Conservation (phyloP, 257 asterid species). For the Solanum neorickii region DNA sequence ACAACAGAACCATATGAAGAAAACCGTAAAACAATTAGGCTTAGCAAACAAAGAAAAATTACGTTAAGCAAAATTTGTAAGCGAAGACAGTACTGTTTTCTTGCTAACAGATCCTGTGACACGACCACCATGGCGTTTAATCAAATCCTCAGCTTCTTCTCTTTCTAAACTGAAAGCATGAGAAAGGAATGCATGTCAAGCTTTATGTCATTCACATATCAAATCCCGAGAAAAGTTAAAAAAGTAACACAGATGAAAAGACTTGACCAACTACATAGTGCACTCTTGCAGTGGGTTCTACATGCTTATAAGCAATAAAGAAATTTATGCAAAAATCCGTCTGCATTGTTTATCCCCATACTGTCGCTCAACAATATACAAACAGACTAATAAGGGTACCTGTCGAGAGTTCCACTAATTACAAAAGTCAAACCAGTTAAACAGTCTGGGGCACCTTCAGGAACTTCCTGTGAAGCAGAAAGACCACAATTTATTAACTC, state of each 20-base stretch:
- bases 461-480: conserved; percentile 65
- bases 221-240: not conserved
- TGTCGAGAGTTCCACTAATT: conserved; percentile 97
- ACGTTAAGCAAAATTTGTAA: not conserved
- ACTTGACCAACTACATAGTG: not conserved
- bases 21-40: not conserved
- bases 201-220: not conserved
- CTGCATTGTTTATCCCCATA: not conserved
- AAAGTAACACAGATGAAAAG: not conserved
- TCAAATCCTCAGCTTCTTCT: conserved; percentile 98
- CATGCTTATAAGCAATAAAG: not conserved
- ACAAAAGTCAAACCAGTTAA: conserved; percentile 91
- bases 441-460: conserved; percentile 86
- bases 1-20: conserved; percentile 20
- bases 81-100: conserved; percentile 54
- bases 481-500: not conserved
- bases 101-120: conserved; percentile 98
- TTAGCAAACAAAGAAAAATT: not conserved
- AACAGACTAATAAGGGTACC: conserved; percentile 32
- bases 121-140: conserved; percentile 95
- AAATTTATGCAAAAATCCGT: not conserved
- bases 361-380: not conserved
- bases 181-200: not conserved
- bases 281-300: not conserved
- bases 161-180: conserved; percentile 79